phyloP scores from a whole-genome alignment of 352 stramenopile genomes.

The Pythium dissotocum region DNA sequence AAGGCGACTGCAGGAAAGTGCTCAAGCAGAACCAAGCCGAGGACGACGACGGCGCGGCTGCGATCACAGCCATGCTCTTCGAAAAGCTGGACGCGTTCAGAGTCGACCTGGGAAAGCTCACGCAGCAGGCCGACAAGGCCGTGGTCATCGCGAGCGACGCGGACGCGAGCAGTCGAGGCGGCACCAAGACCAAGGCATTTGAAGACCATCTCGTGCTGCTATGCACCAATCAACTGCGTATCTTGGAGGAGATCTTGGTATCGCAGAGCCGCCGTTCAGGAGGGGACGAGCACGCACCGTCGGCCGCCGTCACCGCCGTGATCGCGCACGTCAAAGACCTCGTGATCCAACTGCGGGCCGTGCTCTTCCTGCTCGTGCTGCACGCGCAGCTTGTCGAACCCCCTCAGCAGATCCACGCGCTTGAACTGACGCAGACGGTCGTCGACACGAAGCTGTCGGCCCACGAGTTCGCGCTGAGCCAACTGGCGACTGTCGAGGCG shows the following conservation, averaged over 20 bases:
- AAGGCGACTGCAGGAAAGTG: constrained; percentile 26
- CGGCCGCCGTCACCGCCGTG: not conserved
- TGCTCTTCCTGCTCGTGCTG: constrained; percentile 53
- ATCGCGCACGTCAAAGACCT: constrained; percentile 39
- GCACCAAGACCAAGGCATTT: constrained; percentile 13
- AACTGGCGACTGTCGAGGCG: constrained; percentile 51
- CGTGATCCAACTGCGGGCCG: constrained; percentile 59
- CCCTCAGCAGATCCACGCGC: constrained; percentile 32
- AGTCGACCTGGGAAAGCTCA: constrained; percentile 51
- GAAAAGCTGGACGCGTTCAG: constrained; percentile 42
- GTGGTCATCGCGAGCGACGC: not conserved
- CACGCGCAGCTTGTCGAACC: constrained; percentile 44
- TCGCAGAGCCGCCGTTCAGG: constrained; percentile 6
- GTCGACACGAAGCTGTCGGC: constrained; percentile 38
- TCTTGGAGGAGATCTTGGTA: constrained; percentile 25
- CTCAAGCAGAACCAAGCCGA: constrained; percentile 7
- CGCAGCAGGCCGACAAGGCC: constrained; percentile 43
- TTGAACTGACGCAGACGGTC: constrained; percentile 33
- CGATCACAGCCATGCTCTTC: constrained; percentile 31
- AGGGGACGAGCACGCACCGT: not conserved
- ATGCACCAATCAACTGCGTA: constrained; percentile 25
- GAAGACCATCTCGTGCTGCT: constrained; percentile 28
- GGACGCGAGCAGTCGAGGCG: not conserved
- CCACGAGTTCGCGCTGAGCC: constrained; percentile 50
- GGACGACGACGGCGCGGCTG: constrained; percentile 18